Percentiles rank a stretch among this genome's conserved stretches.
These are phyloP conservation scores for Oehlia diaphana DNA, from an alignment of 192 early-diverging fungal genomes.

Conservation along the genomic window DNA sequence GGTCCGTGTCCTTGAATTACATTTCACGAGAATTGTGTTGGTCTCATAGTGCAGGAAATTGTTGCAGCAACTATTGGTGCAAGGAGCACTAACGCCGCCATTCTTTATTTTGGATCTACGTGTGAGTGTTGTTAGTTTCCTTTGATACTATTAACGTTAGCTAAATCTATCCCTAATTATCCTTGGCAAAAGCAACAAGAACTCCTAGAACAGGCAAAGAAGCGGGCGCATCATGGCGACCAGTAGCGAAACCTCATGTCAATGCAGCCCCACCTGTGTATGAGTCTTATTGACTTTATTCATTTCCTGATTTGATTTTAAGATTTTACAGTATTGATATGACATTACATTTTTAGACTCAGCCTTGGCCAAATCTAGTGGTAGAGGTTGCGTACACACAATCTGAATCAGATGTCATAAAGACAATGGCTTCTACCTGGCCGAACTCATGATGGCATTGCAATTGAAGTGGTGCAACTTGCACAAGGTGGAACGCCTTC, in stretches of 20 bases:
- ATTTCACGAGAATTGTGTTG: slow-evolving; percentile 2
- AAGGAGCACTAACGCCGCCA: not conserved
- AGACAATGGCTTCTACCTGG: not conserved
- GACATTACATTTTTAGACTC: not conserved
- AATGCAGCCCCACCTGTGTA: no score
- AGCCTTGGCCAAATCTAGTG: not conserved
- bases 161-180: not conserved
- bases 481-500: not conserved
- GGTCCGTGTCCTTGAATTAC: slow-evolving; percentile 17
- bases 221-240: no score
- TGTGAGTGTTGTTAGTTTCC: slow-evolving; percentile 7
- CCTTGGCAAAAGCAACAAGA: no score
- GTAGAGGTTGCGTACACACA: not conserved
- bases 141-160: not conserved
- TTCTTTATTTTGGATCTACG: not conserved
- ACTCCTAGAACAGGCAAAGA: no score
- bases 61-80: not conserved
- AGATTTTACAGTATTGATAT: not conserved
- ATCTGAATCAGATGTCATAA: not conserved
- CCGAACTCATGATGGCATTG: not conserved
- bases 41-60: not conserved
- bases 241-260: no score
- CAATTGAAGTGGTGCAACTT: not conserved
- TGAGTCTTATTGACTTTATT: no score
- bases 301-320: not conserved